Evolutionary conservation across 163 green algal species (phyloP), one percentile per base, ranked within the genome.

Genomic region (Trebouxiophyceae sp.): DNA sequence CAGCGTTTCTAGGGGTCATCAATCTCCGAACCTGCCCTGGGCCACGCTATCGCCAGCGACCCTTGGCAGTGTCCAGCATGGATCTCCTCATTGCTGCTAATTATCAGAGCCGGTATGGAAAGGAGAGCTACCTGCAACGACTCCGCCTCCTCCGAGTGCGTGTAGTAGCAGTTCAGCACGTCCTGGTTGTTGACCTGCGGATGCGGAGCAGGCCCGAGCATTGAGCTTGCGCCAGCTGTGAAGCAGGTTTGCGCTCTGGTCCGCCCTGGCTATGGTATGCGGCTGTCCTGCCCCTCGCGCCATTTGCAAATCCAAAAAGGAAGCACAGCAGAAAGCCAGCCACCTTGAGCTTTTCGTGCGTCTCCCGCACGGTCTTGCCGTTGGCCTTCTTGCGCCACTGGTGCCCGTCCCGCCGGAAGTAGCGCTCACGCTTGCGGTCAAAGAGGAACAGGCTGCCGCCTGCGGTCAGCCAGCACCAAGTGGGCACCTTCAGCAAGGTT

Each of bases 311-410:
- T n/a, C n/a, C n/a, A n/a, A n/a, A n/a, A n/a, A n/a, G n/a, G n/a
- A n/a, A n/a, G n/a, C n/a, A n/a, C n/a, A n/a, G n/a, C 23, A 57
- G 5, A 57, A 8, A 29, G 54, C 24, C 33, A 34, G 31, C 1
- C 47, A 71, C 71, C 66, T 77, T 77, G 32, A 94, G 79, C 67
- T 91, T 92, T 65, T 92, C 87, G 45, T 94, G 87, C 20, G 87
- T 89, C 68, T 94, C 87, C 23, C 70, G 63, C 24, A 94, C 81
- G 19, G 87, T 88, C 54, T 84, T 89, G 27, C 78, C 81, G 45
- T 94, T 86, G n/a, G 71, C 44, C 73, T 94, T 94, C 63, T 90
- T 93, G 2, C 77, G 60, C 87, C 87, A 94, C 27, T 77, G 74
- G 70, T 94, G 84, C 1, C 79, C 79, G 67, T 94, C 87, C 45